Evolutionary conservation across 1,139 yeast genomes (phyloP).

Genomic region (Meyerozyma smithsonii): DNA sequence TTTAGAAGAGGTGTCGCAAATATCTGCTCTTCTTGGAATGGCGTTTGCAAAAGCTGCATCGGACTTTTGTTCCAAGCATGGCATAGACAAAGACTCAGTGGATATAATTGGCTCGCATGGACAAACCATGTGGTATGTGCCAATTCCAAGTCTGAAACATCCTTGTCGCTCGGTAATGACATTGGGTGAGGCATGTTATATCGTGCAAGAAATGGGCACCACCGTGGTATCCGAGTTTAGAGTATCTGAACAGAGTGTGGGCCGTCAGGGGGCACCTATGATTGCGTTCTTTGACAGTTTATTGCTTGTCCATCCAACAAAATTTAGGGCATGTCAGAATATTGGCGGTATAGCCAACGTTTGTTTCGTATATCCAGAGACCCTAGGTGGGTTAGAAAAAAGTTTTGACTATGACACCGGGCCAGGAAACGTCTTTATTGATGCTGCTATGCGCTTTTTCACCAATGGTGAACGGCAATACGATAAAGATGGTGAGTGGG

Average conservation of each 20-base stretch:
- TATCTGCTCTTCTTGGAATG: constrained; percentile 8
- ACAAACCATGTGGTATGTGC: constrained; percentile 12
- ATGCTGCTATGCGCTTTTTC: constrained; percentile 11
- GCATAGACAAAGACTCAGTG: constrained; percentile 6
- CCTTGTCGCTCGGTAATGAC: constrained; percentile 9
- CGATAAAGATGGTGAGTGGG: constrained; percentile 12
- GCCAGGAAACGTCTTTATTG: constrained; percentile 12
- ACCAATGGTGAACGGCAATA: constrained; percentile 9
- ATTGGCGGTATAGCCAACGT: constrained; percentile 13
- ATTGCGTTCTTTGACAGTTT: constrained; percentile 11
- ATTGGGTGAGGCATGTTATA: constrained; percentile 10
- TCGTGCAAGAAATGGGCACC: constrained; percentile 8
- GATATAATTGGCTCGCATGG: constrained; percentile 13
- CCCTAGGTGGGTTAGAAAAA: constrained; percentile 9
- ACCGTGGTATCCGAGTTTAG: constrained; percentile 8
- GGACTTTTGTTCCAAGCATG: constrained; percentile 8
- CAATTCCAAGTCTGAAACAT: constrained; percentile 6
- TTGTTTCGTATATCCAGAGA: constrained; percentile 10
- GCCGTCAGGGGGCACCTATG: constrained; percentile 13
- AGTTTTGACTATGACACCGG: constrained; percentile 12
- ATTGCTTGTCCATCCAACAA: constrained; percentile 8
- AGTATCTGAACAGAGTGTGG: constrained; percentile 11
- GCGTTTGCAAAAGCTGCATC: constrained; percentile 12
- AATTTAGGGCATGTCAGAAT: constrained; percentile 11
- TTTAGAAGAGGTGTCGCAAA: constrained; percentile 9